Evolutionary conservation across 106 monocot genomes (phyloP).

Genomic region (Allium fistulosum): DNA sequence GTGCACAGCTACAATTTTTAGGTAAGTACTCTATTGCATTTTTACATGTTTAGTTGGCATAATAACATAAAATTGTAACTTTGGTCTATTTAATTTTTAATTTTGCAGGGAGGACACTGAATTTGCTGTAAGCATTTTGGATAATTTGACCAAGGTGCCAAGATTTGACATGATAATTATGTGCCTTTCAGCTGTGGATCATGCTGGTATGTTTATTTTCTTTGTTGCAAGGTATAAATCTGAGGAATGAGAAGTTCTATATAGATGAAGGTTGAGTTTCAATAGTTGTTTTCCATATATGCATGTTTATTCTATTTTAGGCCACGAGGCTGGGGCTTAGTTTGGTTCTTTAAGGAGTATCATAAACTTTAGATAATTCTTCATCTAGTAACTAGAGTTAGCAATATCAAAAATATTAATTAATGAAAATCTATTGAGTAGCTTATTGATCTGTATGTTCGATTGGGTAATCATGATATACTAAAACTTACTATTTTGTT

Average conservation of each 20-base stretch:
- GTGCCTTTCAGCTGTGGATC: constrained; percentile 67
- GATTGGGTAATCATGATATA: neutral
- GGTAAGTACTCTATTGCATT: constrained; percentile 22
- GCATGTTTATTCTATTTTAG: no score
- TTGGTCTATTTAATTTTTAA: neutral
- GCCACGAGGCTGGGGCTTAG: no score
- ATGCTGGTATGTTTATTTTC: constrained; percentile 36
- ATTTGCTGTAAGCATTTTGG: constrained; percentile 61
- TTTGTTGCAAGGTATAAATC: no score
- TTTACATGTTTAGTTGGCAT: no score
- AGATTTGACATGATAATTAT: constrained; percentile 91
- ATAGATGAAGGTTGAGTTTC: no score
- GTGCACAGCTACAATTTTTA: constrained; percentile 59
- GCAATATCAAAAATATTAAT: neutral
- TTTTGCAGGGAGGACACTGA: constrained; percentile 68
- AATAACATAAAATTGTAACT: no score
- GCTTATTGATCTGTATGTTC: constrained; percentile 2
- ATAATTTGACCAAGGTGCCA: constrained; percentile 72
- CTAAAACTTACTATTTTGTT: no score
- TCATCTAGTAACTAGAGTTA: no score
- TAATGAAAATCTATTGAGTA: neutral
- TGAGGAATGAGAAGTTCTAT: no score
- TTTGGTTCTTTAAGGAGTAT: no score
- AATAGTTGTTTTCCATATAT: no score
- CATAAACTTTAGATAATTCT: no score